Percentiles rank a stretch among this genome's conserved stretches.
Conservation (phyloP, 345 rosid genomes). For the Mercurialis annua region DNA sequence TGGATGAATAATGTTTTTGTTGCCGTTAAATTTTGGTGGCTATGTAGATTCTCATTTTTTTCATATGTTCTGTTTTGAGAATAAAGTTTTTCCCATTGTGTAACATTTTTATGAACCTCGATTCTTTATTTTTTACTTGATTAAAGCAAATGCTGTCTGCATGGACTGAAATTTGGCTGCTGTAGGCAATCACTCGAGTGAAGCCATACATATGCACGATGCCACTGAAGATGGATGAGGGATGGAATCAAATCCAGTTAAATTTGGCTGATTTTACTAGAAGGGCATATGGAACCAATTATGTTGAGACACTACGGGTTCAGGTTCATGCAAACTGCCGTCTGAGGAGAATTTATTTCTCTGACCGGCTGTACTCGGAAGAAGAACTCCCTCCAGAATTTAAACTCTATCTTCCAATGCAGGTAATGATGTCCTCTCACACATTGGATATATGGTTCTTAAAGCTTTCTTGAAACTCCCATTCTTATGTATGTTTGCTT, state of each 20-base stretch:
- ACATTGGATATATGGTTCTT: not conserved
- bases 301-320: constrained; percentile 87
- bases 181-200: constrained; percentile 80
- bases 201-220: constrained; percentile 93
- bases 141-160: not conserved
- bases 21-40: not conserved
- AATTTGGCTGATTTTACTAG: constrained; percentile 87
- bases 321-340: constrained; percentile 98
- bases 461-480: not conserved
- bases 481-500: not conserved
- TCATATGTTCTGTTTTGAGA: not conserved
- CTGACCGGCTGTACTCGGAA: constrained; percentile 89
- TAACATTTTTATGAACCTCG: not conserved
- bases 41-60: not conserved
- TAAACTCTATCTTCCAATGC: constrained; percentile 88
- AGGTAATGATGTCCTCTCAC: constrained; percentile 39
- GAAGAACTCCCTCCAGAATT: constrained; percentile 99
- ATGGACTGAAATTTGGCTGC: constrained; percentile 2
- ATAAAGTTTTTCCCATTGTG: no score
- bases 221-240: constrained; percentile 95
- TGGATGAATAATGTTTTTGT: no score
- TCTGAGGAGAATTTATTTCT: constrained; percentile 82
- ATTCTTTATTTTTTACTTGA: not conserved
- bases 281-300: constrained; percentile 96
- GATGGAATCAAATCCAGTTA: constrained; percentile 95